Evolutionary conservation across 768 basidiomycete species (phyloP), one percentile per base, ranked within the genome.

Genomic region (Macrolepiota dolichaula): DNA sequence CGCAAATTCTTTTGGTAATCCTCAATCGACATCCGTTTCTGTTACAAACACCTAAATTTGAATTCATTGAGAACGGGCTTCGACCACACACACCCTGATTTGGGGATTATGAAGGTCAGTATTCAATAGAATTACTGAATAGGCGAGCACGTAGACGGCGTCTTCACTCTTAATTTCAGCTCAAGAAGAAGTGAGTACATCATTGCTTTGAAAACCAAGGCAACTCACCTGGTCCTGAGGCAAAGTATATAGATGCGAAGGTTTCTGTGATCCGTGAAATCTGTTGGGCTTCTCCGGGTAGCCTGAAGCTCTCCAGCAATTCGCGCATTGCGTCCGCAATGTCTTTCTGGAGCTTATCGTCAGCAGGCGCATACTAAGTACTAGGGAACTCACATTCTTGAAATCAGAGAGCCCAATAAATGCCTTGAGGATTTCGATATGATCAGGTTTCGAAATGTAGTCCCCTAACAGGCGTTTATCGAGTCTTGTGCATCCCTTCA

Each of bases 21-120:
- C 57, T 97, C 95, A 62, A 97, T 84, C 1, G 93, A 81, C 97
- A 99, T 99, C 3, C 94, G 84, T 89, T 97, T 97, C 90, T 96
- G 19, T 15, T 15, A 66, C 7, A 32, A 32, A 32, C 29, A 32
- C 29, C 29, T 32, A 32, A 32, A 7, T 32, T 32, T 32, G 29
- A 32, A 32, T 32, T 7, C 7, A 32, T 32, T 32, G 29, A 7
- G 3, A 32, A 32, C 7, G 29, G 7, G 29, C 29, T 32, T 11
- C 24, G n/a, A 38, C 50, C 17, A 64, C 88, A 64, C 88, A 72
- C 70, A 91, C 94, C 70, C 92, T 78, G 63, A 96, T 84, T 80
- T 97, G 94, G 12, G 96, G 95, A 70, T 92, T 98, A 71, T 98
- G 96, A 35, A 87, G 85, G 76, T 99, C 97, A 7, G 97, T 99